Conservation (phyloP, 805 yeast genomes). For the Lipomyces anomalus region DNA sequence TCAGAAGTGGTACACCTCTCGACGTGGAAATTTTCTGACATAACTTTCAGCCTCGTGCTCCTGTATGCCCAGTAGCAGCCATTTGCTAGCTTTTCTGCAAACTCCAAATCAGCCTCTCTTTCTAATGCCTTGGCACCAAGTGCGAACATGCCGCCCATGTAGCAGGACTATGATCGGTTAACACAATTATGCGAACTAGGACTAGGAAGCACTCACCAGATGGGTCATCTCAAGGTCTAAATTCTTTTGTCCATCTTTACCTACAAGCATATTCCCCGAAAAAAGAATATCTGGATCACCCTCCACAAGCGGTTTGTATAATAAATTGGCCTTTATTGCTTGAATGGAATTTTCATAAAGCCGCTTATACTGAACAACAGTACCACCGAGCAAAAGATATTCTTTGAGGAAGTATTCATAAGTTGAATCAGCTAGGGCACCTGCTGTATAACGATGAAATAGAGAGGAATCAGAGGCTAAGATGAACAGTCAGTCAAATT, state of each 20-base stretch:
- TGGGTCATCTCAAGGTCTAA: constrained; percentile 42
- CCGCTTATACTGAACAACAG: constrained; percentile 35
- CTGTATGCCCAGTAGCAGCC: constrained; percentile 47
- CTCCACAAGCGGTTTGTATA: constrained; percentile 44
- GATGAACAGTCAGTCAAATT: too few relatives aligned
- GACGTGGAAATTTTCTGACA: constrained; percentile 41
- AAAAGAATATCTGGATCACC: constrained; percentile 36
- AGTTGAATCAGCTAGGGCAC: constrained; percentile 43
- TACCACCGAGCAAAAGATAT: constrained; percentile 39
- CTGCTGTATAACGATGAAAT: constrained; percentile 32
- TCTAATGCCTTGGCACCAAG: constrained; percentile 42
- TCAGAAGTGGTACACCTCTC: too few relatives aligned
- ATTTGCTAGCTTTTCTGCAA: constrained; percentile 42
- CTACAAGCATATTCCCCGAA: constrained; percentile 27
- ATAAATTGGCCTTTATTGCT: constrained; percentile 39
- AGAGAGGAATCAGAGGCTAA: neutral
- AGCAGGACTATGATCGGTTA: constrained; percentile 37
- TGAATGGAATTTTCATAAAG: constrained; percentile 35
- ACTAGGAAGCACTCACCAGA: too few relatives aligned
- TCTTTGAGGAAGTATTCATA: constrained; percentile 49
- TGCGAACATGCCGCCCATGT: constrained; percentile 50
- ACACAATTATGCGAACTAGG: neutral
- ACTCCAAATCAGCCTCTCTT: constrained; percentile 35
- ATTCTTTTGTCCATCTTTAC: constrained; percentile 20
- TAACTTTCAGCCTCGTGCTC: constrained; percentile 35